Evolutionary conservation across 2,329 filamentous ascomycete species (phyloP), one percentile per base, ranked within the genome.

Genomic region (Cordyceps sp.): DNA sequence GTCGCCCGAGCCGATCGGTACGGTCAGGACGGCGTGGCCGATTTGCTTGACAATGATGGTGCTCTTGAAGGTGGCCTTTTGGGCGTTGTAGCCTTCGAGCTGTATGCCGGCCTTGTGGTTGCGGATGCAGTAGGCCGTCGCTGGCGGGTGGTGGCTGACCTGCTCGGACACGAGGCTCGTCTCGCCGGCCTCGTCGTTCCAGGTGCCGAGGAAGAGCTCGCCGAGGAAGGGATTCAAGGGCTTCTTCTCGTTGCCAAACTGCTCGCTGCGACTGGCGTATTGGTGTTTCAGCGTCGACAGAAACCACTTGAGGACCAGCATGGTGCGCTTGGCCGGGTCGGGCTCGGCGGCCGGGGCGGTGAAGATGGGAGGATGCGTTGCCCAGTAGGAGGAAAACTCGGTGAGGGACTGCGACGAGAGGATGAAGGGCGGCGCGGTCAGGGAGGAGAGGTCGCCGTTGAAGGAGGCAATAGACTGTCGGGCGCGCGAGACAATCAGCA

Each of bases 31-130:
- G 26, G 86, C 86, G 49, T 94, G 86, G 23, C 88, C 88, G 44
- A 92, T 78, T 59, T 93, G 84, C 66, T 92, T 93, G 49, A 98
- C 79, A 47, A 88, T 80, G 54, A 96, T 94, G 28, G 88, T 93
- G 44, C 79, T 78, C 39, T 80, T 82, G 57, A 98, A 94, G 13
- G 84, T 92, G 4, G 88, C 86, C 55, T 93, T 96, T 52, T 96
- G 90, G 13, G 82, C 88, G 48, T 96, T 94, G 61, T 93, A 94
- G 33, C 88, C 88, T 60, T 78, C 64, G n/a, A 78, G 59, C 48
- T 66, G 65, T 31, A 96, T 73, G 36, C 85, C 84, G 39, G 90
- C 73, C 48, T 83, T 73, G 39, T 78, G 62, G 57, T 98, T 96
- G 57, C 73, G 78, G 52, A 96, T 93, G 50, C 74, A 78, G 61